These are phyloP conservation scores for Hypholoma fasciculare DNA, from an alignment of 768 basidiomycete species.

Conservation along the genomic window DNA sequence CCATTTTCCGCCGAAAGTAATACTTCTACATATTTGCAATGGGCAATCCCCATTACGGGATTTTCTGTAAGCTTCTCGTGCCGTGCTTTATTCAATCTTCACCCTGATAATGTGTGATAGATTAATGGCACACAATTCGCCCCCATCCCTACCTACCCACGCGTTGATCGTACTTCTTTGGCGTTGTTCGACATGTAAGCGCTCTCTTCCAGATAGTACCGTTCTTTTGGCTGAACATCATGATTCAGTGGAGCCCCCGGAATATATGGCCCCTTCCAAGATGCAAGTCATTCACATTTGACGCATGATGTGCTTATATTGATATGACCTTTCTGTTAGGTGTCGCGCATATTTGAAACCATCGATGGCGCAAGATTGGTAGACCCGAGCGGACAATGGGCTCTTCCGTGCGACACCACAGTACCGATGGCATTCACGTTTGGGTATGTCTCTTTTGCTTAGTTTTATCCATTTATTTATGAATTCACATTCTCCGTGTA, in stretches of 20 bases:
- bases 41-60: conserved; percentile 62
- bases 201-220: not conserved
- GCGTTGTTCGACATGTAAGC: conserved; percentile 76
- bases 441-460: conserved; percentile 43
- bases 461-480: not conserved
- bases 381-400: conserved; percentile 72
- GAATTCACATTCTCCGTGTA: conserved; percentile 15
- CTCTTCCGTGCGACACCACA: conserved; percentile 65
- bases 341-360: conserved; percentile 60
- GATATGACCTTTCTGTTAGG: conserved; percentile 37
- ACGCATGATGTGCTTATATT: conserved; percentile 3
- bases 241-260: conserved; percentile 62
- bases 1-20: conserved; percentile 60
- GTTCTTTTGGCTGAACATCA: not conserved
- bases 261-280: conserved; percentile 76
- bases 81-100: not conserved
- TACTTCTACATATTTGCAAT: conserved; percentile 71
- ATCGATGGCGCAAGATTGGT: conserved; percentile 71
- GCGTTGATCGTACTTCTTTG: conserved; percentile 52
- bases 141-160: conserved; percentile 66
- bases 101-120: conserved; percentile 28
- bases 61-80: conserved; percentile 45
- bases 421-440: conserved; percentile 66
- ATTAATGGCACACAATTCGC: conserved; percentile 54
- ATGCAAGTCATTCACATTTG: conserved; percentile 42